Percentiles rank a stretch among this genome's conserved stretches.
Conservation (phyloP, 1,284 basidiomycete species). For the Ustilago cynodontis region DNA sequence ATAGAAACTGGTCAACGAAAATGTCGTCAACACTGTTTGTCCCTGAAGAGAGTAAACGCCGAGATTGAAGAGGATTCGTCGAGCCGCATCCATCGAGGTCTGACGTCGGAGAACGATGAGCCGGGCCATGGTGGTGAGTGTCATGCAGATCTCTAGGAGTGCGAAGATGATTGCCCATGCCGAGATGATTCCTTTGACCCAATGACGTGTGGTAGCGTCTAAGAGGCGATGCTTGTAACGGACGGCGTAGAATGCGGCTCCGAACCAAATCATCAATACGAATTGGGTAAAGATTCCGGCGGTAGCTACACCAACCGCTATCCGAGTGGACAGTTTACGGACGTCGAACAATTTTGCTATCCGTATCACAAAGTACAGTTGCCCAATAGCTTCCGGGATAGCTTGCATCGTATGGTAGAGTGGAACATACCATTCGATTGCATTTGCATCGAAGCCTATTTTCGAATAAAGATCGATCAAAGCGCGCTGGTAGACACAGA, state of each 20-base stretch:
- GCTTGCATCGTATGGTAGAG: slow-evolving; percentile 22
- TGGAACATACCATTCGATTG: slow-evolving; percentile 29
- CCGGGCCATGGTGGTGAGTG: slow-evolving; percentile 25
- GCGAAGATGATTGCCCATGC: slow-evolving; percentile 34
- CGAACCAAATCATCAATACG: slow-evolving; percentile 28
- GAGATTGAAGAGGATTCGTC: slow-evolving; percentile 21
- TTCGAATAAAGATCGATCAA: slow-evolving; percentile 15
- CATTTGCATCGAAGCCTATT: slow-evolving; percentile 29
- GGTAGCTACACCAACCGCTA: not conserved
- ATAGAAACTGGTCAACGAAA: slow-evolving; percentile 16
- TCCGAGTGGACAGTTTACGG: not conserved
- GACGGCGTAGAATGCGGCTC: slow-evolving; percentile 12
- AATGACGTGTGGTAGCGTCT: not conserved
- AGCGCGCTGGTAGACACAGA: slow-evolving; percentile 7
- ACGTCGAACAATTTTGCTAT: slow-evolving; percentile 36
- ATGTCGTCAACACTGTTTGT: slow-evolving; percentile 18
- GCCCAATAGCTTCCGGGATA: slow-evolving; percentile 32
- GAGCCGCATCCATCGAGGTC: slow-evolving; percentile 24
- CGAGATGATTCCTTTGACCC: slow-evolving; percentile 22
- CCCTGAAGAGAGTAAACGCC: slow-evolving; percentile 41
- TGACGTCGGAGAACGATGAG: slow-evolving; percentile 14
- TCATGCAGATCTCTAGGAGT: slow-evolving; percentile 24
- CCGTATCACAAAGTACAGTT: slow-evolving; percentile 29
- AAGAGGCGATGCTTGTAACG: slow-evolving; percentile 20
- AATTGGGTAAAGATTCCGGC: slow-evolving; percentile 10